Evolutionary conservation across 805 yeast genomes (phyloP).

Genomic region (Myxozyma vanderwaltii): DNA sequence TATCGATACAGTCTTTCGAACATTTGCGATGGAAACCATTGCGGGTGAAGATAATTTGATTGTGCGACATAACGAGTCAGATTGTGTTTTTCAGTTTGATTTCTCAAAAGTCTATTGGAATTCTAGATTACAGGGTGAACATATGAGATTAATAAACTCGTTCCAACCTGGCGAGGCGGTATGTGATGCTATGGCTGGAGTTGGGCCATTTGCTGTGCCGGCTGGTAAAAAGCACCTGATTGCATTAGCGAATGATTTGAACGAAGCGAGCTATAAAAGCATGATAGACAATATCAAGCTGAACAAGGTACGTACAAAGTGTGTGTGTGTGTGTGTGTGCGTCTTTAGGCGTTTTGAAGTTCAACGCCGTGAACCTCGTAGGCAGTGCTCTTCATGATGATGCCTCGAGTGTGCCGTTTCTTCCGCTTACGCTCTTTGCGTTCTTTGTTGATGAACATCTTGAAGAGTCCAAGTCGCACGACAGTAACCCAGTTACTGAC

Average conservation of each 20-base stretch:
- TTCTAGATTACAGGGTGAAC: slow-evolving; percentile 91
- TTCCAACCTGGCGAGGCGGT: slow-evolving; percentile 72
- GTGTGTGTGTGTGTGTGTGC: background rate
- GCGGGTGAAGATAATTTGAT: slow-evolving; percentile 79
- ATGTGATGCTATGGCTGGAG: slow-evolving; percentile 97
- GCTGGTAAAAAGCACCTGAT: slow-evolving; percentile 82
- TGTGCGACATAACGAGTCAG: slow-evolving; percentile 76
- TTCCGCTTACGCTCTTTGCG: slow-evolving; percentile 33
- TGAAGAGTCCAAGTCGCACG: slow-evolving; percentile 27
- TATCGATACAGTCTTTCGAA: slow-evolving; percentile 84
- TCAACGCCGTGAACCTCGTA: slow-evolving; percentile 17
- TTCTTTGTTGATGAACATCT: slow-evolving; percentile 28
- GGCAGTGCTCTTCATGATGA: slow-evolving; percentile 15
- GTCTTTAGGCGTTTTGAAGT: no score
- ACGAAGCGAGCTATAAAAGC: slow-evolving; percentile 80
- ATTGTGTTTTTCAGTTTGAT: slow-evolving; percentile 83
- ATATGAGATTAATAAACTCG: slow-evolving; percentile 68
- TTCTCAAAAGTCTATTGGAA: slow-evolving; percentile 97
- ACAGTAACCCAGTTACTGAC: slow-evolving; percentile 28
- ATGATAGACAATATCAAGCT: slow-evolving; percentile 61
- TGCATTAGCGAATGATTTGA: slow-evolving; percentile 89
- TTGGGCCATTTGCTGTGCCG: slow-evolving; percentile 97
- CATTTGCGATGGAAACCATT: slow-evolving; percentile 88
- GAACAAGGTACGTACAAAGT: slow-evolving; percentile 55
- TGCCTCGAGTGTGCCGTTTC: slow-evolving; percentile 20